Conservation (phyloP, 768 basidiomycete species). For the Sporobolomyces pararoseus region DNA sequence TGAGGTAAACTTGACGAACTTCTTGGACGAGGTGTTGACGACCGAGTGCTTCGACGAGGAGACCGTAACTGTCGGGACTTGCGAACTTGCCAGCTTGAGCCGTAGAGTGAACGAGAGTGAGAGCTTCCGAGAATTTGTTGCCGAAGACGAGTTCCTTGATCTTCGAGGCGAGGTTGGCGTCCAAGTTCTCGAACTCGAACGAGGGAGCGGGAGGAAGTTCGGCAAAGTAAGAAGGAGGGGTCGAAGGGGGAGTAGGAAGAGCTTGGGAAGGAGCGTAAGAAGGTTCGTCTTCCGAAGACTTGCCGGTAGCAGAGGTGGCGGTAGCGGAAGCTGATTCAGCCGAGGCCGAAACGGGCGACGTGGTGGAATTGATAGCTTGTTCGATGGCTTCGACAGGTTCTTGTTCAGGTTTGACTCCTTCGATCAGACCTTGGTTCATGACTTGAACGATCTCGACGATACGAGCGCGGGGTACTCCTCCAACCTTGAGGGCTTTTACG, state of each 20-base stretch:
- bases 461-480: neutral
- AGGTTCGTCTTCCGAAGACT: neutral
- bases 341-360: conserved; percentile 25
- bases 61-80: conserved; percentile 56
- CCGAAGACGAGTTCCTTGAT: conserved; percentile 15
- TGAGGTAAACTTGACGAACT: conserved; percentile 63
- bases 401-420: neutral
- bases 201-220: conserved; percentile 25
- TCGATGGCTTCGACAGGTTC: conserved; percentile 9
- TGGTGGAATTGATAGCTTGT: conserved; percentile 3
- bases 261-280: conserved; percentile 8
- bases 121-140: conserved; percentile 1
- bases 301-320: conserved; percentile 18
- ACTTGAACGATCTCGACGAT: conserved; percentile 13
- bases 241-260: conserved; percentile 31
- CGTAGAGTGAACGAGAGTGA: neutral
- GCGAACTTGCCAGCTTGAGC: conserved; percentile 55
- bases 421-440: conserved; percentile 12
- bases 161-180: neutral
- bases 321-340: conserved; percentile 16
- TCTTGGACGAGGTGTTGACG: conserved; percentile 59
- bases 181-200: conserved; percentile 24
- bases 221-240: conserved; percentile 33
- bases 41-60: conserved; percentile 67
- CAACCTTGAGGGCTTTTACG: conserved; percentile 11